A percentile compares a stretch with the other conserved stretches of the same genome.
Conservation (phyloP, 768 basidiomycete species). For the Suillus luteus region DNA sequence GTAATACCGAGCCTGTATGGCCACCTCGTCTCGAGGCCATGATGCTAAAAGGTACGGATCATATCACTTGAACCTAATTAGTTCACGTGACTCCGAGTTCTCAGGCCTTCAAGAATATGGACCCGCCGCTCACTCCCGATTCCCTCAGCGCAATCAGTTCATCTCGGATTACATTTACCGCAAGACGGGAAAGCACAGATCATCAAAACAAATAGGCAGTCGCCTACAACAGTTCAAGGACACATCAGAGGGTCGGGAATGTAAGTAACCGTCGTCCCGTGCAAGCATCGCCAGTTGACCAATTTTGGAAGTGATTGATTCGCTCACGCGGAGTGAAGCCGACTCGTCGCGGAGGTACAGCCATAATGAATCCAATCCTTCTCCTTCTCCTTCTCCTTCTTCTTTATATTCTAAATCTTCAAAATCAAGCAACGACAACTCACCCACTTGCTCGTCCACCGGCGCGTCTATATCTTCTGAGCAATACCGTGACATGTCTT, state of each 20-base stretch:
- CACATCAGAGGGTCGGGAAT: conserved; percentile 67
- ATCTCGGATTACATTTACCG: conserved; percentile 76
- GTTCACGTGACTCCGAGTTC: conserved; percentile 18
- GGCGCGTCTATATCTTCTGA: conserved; percentile 18
- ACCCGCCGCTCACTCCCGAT: conserved; percentile 65
- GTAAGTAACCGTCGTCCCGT: conserved; percentile 44
- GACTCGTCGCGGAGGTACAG: conserved; percentile 22
- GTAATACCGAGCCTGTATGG: conserved; percentile 72
- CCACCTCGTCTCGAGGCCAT: conserved; percentile 78
- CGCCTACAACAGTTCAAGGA: conserved; percentile 79
- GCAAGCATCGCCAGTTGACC: conserved; percentile 13
- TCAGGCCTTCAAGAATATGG: conserved; percentile 70
- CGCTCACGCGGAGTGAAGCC: conserved; percentile 29
- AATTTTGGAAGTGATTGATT: conserved; percentile 38
- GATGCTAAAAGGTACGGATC: conserved; percentile 63
- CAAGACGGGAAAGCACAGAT: conserved; percentile 67
- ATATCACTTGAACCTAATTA: conserved; percentile 10
- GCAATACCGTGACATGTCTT: conserved; percentile 23
- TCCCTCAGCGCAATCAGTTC: conserved; percentile 78
- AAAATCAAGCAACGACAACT: conserved; percentile 15
- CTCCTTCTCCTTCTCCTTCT: conserved; percentile 20
- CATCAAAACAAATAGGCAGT: conserved; percentile 80
- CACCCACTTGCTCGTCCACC: conserved; percentile 23
- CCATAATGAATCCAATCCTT: conserved; percentile 20
- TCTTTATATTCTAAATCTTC: conserved; percentile 28